Conservation (phyloP, 1,139 yeast genomes). For the Yamadazyma blattariae region DNA sequence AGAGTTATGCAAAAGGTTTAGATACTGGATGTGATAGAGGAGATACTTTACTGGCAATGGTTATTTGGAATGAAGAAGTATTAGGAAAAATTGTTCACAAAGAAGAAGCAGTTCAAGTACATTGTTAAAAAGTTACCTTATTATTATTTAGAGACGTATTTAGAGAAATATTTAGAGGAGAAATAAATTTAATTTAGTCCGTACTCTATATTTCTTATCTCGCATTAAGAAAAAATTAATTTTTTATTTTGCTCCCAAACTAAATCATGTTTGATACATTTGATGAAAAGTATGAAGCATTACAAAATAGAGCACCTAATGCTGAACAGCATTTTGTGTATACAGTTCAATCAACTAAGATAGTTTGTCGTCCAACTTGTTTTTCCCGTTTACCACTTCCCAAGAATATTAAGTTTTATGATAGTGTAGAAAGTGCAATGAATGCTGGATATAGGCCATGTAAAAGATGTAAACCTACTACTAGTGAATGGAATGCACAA, state of each 20-base stretch:
- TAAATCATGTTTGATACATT: background rate
- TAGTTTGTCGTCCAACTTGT: slow-evolving; percentile 1
- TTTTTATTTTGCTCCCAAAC: no score
- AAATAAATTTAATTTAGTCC: no score
- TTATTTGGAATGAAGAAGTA: slow-evolving; percentile 35
- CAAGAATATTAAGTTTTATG: slow-evolving; percentile 1
- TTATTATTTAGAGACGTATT: no score
- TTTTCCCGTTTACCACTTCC: background rate
- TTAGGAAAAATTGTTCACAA: slow-evolving; percentile 16
- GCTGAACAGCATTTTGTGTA: background rate
- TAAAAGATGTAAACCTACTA: slow-evolving; percentile 1
- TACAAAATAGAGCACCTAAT: background rate
- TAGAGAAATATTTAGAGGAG: no score
- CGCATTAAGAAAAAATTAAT: no score
- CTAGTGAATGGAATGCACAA: slow-evolving; percentile 1
- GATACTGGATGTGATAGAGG: slow-evolving; percentile 86
- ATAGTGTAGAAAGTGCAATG: background rate
- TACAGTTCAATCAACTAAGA: background rate
- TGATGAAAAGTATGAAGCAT: slow-evolving; percentile 1
- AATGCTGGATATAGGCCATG: slow-evolving; percentile 1
- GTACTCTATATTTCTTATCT: no score
- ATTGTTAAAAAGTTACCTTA: no score
- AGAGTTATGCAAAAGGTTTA: slow-evolving; percentile 69
- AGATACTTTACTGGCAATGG: slow-evolving; percentile 62
- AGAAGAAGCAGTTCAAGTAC: slow-evolving; percentile 25